Conservation (phyloP, 2,329 filamentous ascomycete species). For the Fusarium sp. region DNA sequence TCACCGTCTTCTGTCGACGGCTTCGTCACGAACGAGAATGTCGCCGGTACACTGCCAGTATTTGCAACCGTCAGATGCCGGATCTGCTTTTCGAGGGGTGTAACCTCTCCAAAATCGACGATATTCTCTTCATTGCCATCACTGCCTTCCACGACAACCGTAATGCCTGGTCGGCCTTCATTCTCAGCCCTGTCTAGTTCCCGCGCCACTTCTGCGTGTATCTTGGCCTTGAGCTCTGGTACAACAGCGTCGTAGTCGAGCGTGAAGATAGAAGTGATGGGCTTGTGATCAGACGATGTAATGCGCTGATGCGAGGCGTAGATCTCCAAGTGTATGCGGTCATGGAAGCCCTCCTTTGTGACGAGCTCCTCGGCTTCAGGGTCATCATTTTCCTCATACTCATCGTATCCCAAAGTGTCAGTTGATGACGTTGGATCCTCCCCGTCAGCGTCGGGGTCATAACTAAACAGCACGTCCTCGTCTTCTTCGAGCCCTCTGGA, state of each 20-base stretch:
- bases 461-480: slow-evolving; percentile 88
- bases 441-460: slow-evolving; percentile 83
- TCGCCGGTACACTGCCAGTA: slow-evolving; percentile 84
- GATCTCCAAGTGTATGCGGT: slow-evolving; percentile 67
- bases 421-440: slow-evolving; percentile 51
- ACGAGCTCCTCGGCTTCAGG: slow-evolving; percentile 59
- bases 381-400: slow-evolving; percentile 62
- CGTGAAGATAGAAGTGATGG: slow-evolving; percentile 83
- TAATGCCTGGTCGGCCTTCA: slow-evolving; percentile 83
- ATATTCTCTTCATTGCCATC: slow-evolving; percentile 60
- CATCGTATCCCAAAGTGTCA: slow-evolving; percentile 66
- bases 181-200: slow-evolving; percentile 93
- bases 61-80: slow-evolving; percentile 88
- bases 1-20: slow-evolving; percentile 62
- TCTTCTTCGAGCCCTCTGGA: slow-evolving; percentile 82
- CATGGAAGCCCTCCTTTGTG: slow-evolving; percentile 67
- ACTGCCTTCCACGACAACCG: slow-evolving; percentile 77
- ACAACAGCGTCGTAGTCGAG: slow-evolving; percentile 89
- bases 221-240: slow-evolving; percentile 81
- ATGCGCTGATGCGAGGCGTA: slow-evolving; percentile 92
- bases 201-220: slow-evolving; percentile 87
- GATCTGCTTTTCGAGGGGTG: slow-evolving; percentile 73
- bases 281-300: slow-evolving; percentile 95
- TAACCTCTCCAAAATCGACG: slow-evolving; percentile 82
- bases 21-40: slow-evolving; percentile 81